Conservation (phyloP, 176 grass and related monocot species). For the Avena sativa region DNA sequence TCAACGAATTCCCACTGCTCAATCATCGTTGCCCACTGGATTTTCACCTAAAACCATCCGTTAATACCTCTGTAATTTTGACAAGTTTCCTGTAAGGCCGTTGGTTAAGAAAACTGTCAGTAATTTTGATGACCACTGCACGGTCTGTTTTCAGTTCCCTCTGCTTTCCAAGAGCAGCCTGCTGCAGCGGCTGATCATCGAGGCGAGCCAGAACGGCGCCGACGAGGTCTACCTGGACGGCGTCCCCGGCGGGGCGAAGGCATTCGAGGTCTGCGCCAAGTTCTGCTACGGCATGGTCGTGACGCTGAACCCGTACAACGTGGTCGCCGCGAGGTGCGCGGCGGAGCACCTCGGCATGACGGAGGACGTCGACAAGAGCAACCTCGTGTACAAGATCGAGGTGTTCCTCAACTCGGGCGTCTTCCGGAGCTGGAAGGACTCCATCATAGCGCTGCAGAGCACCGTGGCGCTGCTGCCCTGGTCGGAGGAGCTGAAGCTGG, state of each 20-base stretch:
- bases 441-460: slow-evolving; percentile 75
- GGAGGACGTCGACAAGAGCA: slow-evolving; percentile 82
- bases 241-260: slow-evolving; percentile 72
- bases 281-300: slow-evolving; percentile 96
- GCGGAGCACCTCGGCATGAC: slow-evolving; percentile 94
- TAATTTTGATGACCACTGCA: neutral
- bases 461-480: slow-evolving; percentile 65
- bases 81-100: neutral
- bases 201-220: slow-evolving; percentile 58
- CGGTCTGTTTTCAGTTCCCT: slow-evolving; percentile 68
- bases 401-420: slow-evolving; percentile 80
- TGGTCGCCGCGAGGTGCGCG: slow-evolving; percentile 62
- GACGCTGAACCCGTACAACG: slow-evolving; percentile 86
- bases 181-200: slow-evolving; percentile 65
- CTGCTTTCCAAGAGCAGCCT: slow-evolving; percentile 84
- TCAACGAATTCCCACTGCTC: neutral
- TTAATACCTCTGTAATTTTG: too few species aligned
- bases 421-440: slow-evolving; percentile 85
- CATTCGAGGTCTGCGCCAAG: slow-evolving; percentile 85
- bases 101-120: neutral
- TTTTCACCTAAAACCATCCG: neutral
- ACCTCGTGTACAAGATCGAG: slow-evolving; percentile 78
- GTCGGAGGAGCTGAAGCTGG: slow-evolving; percentile 80
- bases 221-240: slow-evolving; percentile 64
- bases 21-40: neutral